Evolutionary conservation across 2,329 filamentous ascomycete genomes (phyloP).

Genomic region (Aureobasidium subglaciale): DNA sequence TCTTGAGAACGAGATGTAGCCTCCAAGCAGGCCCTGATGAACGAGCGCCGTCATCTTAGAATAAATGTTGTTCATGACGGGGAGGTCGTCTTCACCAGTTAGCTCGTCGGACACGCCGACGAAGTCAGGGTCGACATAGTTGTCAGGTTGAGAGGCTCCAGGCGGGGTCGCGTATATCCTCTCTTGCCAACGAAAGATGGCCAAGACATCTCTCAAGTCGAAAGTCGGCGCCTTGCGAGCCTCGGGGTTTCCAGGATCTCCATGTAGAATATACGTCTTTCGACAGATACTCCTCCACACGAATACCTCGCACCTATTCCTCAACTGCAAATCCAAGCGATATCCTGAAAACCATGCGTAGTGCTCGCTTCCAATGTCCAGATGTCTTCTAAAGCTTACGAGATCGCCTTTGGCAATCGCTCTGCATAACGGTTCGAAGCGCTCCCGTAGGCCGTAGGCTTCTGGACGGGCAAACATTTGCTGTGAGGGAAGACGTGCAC

Average conservation of each 20-base stretch:
- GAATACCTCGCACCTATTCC: conserved; percentile 69
- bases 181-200: conserved; percentile 59
- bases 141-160: conserved; percentile 30
- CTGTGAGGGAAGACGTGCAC: conserved; percentile 72
- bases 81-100: conserved; percentile 19
- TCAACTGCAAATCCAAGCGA: conserved; percentile 67
- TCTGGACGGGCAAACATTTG: conserved; percentile 63
- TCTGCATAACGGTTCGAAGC: conserved; percentile 66
- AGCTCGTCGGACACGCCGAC: conserved; percentile 25
- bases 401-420: conserved; percentile 71
- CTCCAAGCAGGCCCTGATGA: conserved; percentile 72
- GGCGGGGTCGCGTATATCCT: conserved; percentile 29
- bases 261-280: conserved; percentile 70
- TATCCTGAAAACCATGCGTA: conserved; percentile 69
- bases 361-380: conserved; percentile 48
- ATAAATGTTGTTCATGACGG: conserved; percentile 63
- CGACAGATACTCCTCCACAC: conserved; percentile 79
- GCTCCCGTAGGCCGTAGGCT: conserved; percentile 54
- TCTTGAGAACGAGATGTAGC: conserved; percentile 73
- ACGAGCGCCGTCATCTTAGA: conserved; percentile 68
- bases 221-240: conserved; percentile 62
- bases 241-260: conserved; percentile 56
- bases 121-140: conserved; percentile 41
- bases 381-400: conserved; percentile 61
- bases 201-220: conserved; percentile 61